phyloP scores from a whole-genome alignment of 2,329 filamentous ascomycete genomes.

The Dactylellina haptotyla region DNA sequence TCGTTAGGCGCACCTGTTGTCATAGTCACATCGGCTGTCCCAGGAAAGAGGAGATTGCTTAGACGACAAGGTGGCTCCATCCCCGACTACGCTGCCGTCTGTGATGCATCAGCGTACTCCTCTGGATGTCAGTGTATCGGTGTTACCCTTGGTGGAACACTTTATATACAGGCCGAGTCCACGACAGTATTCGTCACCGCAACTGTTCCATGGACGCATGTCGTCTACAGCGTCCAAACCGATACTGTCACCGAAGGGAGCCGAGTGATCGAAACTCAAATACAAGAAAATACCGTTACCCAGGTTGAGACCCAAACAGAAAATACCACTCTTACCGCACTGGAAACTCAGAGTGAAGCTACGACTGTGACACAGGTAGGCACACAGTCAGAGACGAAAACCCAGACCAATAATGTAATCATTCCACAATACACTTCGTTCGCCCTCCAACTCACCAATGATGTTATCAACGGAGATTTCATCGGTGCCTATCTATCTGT shows the following conservation, averaged over 20 bases:
- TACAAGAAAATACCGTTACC: too few relatives aligned
- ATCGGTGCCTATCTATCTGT: slow-evolving; percentile 5
- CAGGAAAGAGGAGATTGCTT: not conserved
- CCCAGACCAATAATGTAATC: slow-evolving; percentile 3
- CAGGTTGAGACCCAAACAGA: too few relatives aligned
- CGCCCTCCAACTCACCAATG: slow-evolving; percentile 18
- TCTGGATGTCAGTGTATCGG: slow-evolving; percentile 58
- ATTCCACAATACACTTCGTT: slow-evolving; percentile 11
- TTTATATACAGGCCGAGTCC: slow-evolving; percentile 45
- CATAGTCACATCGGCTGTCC: slow-evolving; percentile 7
- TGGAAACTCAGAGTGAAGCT: too few relatives aligned
- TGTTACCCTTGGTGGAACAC: slow-evolving; percentile 46
- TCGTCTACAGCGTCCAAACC: not conserved
- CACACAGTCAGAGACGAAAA: too few relatives aligned
- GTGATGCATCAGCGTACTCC: slow-evolving; percentile 53
- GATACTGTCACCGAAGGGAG: not conserved
- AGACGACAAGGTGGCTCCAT: slow-evolving; percentile 33
- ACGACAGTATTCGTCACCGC: slow-evolving; percentile 44
- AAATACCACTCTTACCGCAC: too few relatives aligned
- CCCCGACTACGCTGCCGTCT: slow-evolving; percentile 57
- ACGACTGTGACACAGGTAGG: too few relatives aligned
- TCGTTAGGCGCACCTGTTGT: not conserved
- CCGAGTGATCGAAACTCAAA: slow-evolving; percentile 5
- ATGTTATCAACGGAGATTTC: not conserved
- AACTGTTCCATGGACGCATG: not conserved